Evolutionary conservation across 2,329 filamentous ascomycete species (phyloP).

Genomic region (Aspergillus candidus): DNA sequence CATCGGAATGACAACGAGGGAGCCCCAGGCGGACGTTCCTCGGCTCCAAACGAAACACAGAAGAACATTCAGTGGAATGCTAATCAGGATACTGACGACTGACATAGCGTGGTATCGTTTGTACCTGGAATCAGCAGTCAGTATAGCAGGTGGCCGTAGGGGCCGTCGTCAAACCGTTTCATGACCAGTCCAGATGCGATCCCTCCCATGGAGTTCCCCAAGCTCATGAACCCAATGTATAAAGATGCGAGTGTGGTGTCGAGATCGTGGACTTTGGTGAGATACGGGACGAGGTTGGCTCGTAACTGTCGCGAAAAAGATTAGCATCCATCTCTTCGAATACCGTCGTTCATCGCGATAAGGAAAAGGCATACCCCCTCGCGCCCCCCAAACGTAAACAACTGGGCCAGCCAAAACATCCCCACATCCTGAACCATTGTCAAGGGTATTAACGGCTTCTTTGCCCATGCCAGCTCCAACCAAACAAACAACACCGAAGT

Average conservation of each 20-base stretch:
- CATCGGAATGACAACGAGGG: slow-evolving; percentile 4
- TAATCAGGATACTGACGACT: neutral
- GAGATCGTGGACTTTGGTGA: too few species aligned
- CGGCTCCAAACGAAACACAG: slow-evolving; percentile 1
- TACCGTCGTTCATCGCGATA: neutral
- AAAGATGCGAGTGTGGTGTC: too few species aligned
- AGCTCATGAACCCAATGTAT: too few species aligned
- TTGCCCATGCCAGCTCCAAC: neutral
- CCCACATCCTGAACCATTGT: neutral
- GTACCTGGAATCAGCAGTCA: neutral
- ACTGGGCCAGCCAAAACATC: slow-evolving; percentile 1
- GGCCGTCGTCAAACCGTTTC: too few species aligned
- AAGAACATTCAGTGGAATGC: neutral
- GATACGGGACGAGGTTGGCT: too few species aligned
- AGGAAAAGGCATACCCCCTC: neutral
- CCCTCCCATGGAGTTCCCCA: too few species aligned
- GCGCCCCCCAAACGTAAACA: neutral
- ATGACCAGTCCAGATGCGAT: too few species aligned
- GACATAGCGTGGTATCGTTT: slow-evolving; percentile 3
- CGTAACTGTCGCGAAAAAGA: too few species aligned
- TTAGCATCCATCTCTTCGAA: too few species aligned
- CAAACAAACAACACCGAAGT: too few species aligned
- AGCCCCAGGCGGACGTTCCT: neutral
- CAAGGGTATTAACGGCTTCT: neutral
- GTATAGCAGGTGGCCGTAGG: too few species aligned